phyloP scores from a whole-genome alignment of 2,329 filamentous ascomycete species.

The Chaetothyriales sp. region DNA sequence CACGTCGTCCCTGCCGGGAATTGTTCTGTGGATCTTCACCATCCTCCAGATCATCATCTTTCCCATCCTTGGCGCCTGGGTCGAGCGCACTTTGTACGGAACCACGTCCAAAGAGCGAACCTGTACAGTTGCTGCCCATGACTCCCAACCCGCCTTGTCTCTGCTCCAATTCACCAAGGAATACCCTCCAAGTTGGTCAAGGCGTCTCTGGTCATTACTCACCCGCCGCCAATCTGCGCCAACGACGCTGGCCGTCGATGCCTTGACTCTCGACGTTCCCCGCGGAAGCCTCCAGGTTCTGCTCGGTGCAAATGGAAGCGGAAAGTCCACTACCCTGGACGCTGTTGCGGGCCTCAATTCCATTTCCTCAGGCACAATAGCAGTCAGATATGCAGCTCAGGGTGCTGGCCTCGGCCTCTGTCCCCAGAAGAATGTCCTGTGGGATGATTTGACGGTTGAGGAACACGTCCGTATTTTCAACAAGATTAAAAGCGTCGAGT shows the following conservation, averaged over 20 bases:
- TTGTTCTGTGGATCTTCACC: conserved; percentile 64
- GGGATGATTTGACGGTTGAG: conserved; percentile 73
- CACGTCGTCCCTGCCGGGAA: conserved; percentile 56
- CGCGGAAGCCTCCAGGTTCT: conserved; percentile 76
- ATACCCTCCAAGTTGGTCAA: conserved; percentile 54
- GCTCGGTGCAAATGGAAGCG: conserved; percentile 77
- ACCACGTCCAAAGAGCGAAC: conserved; percentile 52
- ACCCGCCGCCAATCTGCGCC: conserved; percentile 41
- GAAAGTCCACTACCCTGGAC: conserved; percentile 81
- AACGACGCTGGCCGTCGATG: conserved; percentile 64
- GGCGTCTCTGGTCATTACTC: conserved; percentile 32
- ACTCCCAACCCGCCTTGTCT: conserved; percentile 38
- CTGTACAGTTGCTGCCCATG: conserved; percentile 13
- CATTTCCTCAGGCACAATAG: conserved; percentile 62
- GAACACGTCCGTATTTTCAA: conserved; percentile 82
- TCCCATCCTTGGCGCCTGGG: conserved; percentile 57
- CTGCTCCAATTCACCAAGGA: conserved; percentile 64
- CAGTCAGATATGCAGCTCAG: conserved; percentile 63
- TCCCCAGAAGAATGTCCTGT: conserved; percentile 87
- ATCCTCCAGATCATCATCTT: conserved; percentile 66
- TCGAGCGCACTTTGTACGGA: conserved; percentile 64
- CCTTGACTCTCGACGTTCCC: conserved; percentile 55
- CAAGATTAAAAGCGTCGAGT: conserved; percentile 45
- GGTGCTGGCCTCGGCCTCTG: conserved; percentile 72
- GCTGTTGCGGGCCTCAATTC: conserved; percentile 72